Evolutionary conservation across 2,329 filamentous ascomycete species (phyloP), one percentile per base, ranked within the genome.

Genomic region (Phyllosticta citribraziliensis): DNA sequence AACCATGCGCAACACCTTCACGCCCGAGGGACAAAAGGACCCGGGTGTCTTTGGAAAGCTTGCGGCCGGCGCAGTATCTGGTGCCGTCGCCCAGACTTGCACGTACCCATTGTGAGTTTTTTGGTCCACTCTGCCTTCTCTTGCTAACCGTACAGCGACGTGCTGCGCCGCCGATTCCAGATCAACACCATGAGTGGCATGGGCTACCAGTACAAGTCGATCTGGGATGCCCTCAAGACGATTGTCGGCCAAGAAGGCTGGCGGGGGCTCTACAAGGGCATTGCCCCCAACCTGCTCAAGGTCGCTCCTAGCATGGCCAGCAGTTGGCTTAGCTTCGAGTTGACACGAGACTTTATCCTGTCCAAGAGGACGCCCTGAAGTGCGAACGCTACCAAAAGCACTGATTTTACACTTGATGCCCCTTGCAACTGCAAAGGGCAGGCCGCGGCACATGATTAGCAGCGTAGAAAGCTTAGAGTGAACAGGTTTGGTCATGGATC

Each of bases 131-230:
- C 12, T 6, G 5, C 17, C 40, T 8, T n/a, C 40, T 47, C 40
- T 17, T 17, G 22, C 56, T 62, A 51, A 62, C 19, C n/a, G 25
- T 25, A 47, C 60, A 94, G 90, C 72, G 92, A 96, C 72, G 93
- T 99, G 2, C 81, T 99, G 60, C 89, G 94, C 33, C 86, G 94
- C 63, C 85, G 94, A 57, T 99, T 99, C 74, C 94, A 99, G 72
- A 94, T 99, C 78, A 99, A 99, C 76, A 97, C 94, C 59, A 99
- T 99, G 94, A 91, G 89, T 55, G 94, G 94, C 57, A 93, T 99
- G 86, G 94, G 94, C 57, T 97, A 97, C 76, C 85, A 93, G 72
- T 99, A 99, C 78, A 91, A 89, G 69, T 88, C 87, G 6, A 87
- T 99, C 52, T 81, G 84, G 64, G 91, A 96, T 71, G 94, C 94